A percentile compares a stretch with the other conserved stretches of the same genome.
Conservation (phyloP, 768 basidiomycete species). For the Sporobolomyces roseus region DNA sequence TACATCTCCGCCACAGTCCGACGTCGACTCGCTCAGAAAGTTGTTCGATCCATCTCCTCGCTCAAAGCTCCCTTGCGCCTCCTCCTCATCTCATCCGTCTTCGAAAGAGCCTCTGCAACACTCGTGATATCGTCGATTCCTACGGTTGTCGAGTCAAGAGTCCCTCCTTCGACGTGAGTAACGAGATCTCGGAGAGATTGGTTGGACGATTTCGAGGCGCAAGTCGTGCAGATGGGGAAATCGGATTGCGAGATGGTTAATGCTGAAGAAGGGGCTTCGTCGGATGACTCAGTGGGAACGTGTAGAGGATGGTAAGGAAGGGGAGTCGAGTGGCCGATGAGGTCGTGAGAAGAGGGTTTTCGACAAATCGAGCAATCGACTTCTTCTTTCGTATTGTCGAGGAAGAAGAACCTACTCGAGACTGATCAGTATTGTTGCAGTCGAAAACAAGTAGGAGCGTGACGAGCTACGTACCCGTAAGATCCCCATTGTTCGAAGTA, state of each 20-base stretch:
- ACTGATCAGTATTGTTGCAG: too few species aligned
- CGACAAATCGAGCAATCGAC: neutral
- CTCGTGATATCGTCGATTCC: too few species aligned
- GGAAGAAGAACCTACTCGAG: neutral
- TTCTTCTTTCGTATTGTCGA: neutral
- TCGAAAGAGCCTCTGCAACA: too few species aligned
- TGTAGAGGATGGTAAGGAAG: constrained; percentile 8
- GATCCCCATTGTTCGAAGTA: neutral
- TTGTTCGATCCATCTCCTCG: too few species aligned
- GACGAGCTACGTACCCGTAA: neutral
- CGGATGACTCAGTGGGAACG: neutral
- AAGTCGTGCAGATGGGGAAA: constrained; percentile 8
- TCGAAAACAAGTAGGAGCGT: neutral
- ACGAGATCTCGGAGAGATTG: neutral
- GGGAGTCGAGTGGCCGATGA: constrained; percentile 5
- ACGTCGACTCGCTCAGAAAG: too few species aligned
- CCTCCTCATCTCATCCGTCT: too few species aligned
- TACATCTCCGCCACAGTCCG: too few species aligned
- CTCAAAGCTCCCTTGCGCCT: too few species aligned
- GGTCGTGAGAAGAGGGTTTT: neutral
- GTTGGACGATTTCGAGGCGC: neutral
- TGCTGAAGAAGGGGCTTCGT: neutral
- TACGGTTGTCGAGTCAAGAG: too few species aligned
- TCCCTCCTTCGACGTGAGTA: neutral
- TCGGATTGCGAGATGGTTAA: neutral